Base-by-base conservation (phyloP, 805 yeast species). In the Wickerhamiella nectarea region DNA sequence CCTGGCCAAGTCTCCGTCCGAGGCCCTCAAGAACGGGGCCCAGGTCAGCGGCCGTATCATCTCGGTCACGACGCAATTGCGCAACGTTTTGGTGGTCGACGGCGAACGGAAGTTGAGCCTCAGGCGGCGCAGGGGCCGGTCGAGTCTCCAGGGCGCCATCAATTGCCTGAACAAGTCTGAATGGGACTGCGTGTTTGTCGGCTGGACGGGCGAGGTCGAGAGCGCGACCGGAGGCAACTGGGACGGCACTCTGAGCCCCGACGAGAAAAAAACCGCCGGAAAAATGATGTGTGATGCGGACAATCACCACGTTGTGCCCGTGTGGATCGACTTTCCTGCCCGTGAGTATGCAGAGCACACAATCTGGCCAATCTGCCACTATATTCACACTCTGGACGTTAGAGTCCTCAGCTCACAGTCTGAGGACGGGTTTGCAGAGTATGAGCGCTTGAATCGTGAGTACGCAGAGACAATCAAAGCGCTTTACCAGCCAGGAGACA, bases 361-460 rank as follows among this genome's bases (percentile, higher is more conserved):
- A 17, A 66, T 91, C 22, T 91, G 98, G 97, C 95, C 95, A 1
- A 80, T 85, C 2, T 77, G 89, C 62, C 98, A 91, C 58, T 91
- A 91, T 64, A 85, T 91, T 59, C 80, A 84, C 61, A 47, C 41
- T 37, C 21, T 46, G 9, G 43, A 45, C 21, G 51, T 49, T 11
- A 36, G 44, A 14, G 48, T 44, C 3, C 36, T 51, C 3, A 46
- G 43, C 22, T 78, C 79, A 36, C 78, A 78, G 45, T 73, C 80
- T 0, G 70, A 76, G 2, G 80, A 80, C 57, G 83, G 83, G 4
- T 77, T 79, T 78, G 72, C 78, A 58, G 93, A 83, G 57, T 91
- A 91, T 58, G 94, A 85, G 39, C 76, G 72, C 56, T 80, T 86
- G 66, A 91, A 91, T 61, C 94, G 85, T 62, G 86, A 86, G 8